Evolutionary conservation across 2,329 filamentous ascomycete genomes (phyloP).

Genomic region (Aureobasidium uvarum): DNA sequence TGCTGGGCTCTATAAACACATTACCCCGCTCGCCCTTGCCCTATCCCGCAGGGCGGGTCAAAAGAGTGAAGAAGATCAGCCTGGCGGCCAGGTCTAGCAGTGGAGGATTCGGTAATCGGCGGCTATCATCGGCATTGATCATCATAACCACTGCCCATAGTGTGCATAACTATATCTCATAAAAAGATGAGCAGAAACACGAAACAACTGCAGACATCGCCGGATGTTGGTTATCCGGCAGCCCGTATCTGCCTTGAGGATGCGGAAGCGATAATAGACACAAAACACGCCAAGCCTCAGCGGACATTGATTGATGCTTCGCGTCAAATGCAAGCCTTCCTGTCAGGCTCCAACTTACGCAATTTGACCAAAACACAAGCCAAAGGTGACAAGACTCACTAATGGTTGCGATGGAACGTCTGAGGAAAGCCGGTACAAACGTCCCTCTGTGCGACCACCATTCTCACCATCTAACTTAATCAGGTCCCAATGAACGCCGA

Average conservation of each 20-base stretch:
- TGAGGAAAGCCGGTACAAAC: slow-evolving; percentile 14
- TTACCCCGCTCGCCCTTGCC: slow-evolving; percentile 12
- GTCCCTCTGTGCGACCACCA: not conserved
- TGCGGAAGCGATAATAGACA: not conserved
- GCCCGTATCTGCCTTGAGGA: not conserved
- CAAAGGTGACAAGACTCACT: not conserved
- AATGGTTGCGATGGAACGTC: not conserved
- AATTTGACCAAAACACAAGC: not conserved
- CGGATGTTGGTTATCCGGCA: not conserved
- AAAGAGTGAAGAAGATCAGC: not conserved
- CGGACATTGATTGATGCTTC: not conserved
- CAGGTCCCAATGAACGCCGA: slow-evolving; percentile 45
- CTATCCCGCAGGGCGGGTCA: slow-evolving; percentile 2
- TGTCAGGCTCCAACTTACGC: not conserved
- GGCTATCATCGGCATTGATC: slow-evolving; percentile 2
- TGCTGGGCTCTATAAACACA: not conserved
- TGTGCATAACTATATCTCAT: not conserved
- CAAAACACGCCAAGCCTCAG: not conserved
- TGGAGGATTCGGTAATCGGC: not conserved
- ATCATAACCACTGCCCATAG: not conserved
- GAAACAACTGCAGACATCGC: not conserved
- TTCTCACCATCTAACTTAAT: not conserved
- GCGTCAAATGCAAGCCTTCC: not conserved
- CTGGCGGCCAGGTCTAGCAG: not conserved
- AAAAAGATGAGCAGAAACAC: not conserved